Conservation (phyloP, 805 yeast genomes). For the Helenozyma baotianmanensis region DNA sequence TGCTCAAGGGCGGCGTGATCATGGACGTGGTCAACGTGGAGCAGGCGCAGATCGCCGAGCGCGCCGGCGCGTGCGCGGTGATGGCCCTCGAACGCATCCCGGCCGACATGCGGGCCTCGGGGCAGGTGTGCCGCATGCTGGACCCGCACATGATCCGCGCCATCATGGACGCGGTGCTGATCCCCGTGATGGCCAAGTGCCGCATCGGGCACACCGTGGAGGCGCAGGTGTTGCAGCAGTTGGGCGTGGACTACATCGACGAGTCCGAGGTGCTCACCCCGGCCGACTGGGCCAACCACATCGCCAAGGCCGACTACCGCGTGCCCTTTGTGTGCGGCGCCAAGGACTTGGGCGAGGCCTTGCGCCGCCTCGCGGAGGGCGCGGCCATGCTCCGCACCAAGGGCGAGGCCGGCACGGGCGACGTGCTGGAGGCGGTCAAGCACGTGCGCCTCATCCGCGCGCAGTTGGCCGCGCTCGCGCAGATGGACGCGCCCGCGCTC, state of each 20-base stretch:
- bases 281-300: constrained; percentile 67
- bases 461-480: constrained; percentile 43
- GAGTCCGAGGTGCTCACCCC: constrained; percentile 84
- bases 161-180: constrained; percentile 66
- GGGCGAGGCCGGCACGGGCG: constrained; percentile 91
- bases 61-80: constrained; percentile 85
- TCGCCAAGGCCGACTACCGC: constrained; percentile 52
- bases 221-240: constrained; percentile 69
- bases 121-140: constrained; percentile 82
- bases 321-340: constrained; percentile 86
- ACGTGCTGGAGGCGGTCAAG: constrained; percentile 74
- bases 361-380: constrained; percentile 74
- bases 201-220: constrained; percentile 81
- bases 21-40: constrained; percentile 76
- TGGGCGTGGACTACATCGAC: constrained; percentile 75
- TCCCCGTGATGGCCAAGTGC: constrained; percentile 83
- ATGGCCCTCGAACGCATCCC: constrained; percentile 87
- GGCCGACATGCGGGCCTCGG: constrained; percentile 77
- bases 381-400: constrained; percentile 85
- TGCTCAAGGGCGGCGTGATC: constrained; percentile 76
- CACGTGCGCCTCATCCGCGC: constrained; percentile 60
- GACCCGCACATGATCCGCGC: constrained; percentile 76
- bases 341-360: constrained; percentile 74
- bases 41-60: constrained; percentile 76
- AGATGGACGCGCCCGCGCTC: constrained; percentile 32